phyloP scores from a whole-genome alignment of 352 stramenopile genomes.

The Pythium plurisporium region DNA sequence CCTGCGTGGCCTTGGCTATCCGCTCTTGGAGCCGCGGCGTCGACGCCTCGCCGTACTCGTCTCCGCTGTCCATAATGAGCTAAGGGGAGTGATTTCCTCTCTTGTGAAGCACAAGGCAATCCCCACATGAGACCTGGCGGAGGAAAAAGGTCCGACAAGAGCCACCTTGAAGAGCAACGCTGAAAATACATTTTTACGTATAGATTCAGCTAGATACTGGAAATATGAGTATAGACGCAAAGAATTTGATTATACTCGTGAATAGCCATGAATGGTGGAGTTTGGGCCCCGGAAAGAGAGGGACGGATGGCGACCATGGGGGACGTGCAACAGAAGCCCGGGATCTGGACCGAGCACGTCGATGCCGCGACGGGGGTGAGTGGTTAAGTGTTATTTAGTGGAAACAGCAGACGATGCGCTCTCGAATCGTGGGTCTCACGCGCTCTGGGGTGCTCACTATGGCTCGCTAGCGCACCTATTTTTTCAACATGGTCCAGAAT shows the following conservation, averaged over 20 bases:
- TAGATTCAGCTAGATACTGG: too few species aligned
- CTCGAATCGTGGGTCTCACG: neutral
- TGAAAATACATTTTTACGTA: neutral
- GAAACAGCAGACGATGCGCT: neutral
- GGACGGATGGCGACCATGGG: constrained; percentile 8
- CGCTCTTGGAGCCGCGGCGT: constrained; percentile 49
- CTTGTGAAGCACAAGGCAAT: too few species aligned
- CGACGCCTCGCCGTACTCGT: constrained; percentile 35
- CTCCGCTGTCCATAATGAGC: neutral
- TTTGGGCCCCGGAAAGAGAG: neutral
- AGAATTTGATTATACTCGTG: too few species aligned
- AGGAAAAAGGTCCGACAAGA: too few species aligned
- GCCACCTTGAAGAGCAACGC: neutral
- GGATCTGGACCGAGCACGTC: constrained; percentile 74
- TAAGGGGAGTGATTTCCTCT: neutral
- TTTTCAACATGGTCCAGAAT: constrained; percentile 73
- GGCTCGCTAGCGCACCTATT: constrained; percentile 51
- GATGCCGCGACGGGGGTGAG: constrained; percentile 53
- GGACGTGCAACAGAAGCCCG: constrained; percentile 31
- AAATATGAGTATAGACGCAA: too few species aligned
- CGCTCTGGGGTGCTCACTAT: neutral
- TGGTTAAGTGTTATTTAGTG: neutral
- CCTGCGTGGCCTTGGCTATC: constrained; percentile 39
- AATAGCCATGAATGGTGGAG: neutral
- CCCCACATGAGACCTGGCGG: neutral